phyloP scores from a whole-genome alignment of 352 stramenopile genomes.

The Globisporangium alternatum region DNA sequence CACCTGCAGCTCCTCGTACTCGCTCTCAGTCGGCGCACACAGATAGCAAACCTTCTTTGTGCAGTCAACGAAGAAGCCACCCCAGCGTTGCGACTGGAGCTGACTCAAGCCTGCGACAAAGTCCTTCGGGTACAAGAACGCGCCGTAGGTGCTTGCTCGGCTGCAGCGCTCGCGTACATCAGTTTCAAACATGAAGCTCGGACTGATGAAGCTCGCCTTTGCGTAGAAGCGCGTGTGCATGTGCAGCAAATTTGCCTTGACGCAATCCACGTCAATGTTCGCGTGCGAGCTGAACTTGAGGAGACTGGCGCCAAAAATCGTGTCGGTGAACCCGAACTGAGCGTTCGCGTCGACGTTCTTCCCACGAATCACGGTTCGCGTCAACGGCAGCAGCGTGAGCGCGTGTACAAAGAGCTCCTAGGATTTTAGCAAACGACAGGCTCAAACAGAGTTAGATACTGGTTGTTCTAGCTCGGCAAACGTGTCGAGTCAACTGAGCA shows the following conservation, averaged over 20 bases:
- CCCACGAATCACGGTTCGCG: not conserved
- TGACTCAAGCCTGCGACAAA: slow-evolving; percentile 5
- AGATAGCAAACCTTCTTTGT: slow-evolving; percentile 10
- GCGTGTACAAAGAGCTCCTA: slow-evolving; percentile 8
- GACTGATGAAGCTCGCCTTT: slow-evolving; percentile 6
- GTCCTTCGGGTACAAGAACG: slow-evolving; percentile 10
- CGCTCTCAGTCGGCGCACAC: not conserved
- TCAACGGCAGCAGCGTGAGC: slow-evolving; percentile 5
- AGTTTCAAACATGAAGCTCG: slow-evolving; percentile 5
- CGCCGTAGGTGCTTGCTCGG: slow-evolving; percentile 6
- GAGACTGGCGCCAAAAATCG: not conserved
- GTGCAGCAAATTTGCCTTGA: slow-evolving; percentile 8
- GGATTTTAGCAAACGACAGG: not conserved
- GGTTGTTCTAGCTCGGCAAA: not conserved
- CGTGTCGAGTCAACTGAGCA: not conserved
- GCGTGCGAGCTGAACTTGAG: slow-evolving; percentile 3
- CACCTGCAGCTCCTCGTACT: slow-evolving; percentile 4
- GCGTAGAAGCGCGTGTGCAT: slow-evolving; percentile 8
- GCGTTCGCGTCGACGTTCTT: not conserved
- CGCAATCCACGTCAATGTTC: slow-evolving; percentile 12
- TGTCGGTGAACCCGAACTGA: slow-evolving; percentile 7
- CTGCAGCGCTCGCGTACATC: not conserved
- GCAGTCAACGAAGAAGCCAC: slow-evolving; percentile 11
- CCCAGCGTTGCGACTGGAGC: slow-evolving; percentile 9
- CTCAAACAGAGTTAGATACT: not conserved